Base-by-base conservation (phyloP, 2,329 filamentous ascomycete species). In the Thyridium curvatum region DNA sequence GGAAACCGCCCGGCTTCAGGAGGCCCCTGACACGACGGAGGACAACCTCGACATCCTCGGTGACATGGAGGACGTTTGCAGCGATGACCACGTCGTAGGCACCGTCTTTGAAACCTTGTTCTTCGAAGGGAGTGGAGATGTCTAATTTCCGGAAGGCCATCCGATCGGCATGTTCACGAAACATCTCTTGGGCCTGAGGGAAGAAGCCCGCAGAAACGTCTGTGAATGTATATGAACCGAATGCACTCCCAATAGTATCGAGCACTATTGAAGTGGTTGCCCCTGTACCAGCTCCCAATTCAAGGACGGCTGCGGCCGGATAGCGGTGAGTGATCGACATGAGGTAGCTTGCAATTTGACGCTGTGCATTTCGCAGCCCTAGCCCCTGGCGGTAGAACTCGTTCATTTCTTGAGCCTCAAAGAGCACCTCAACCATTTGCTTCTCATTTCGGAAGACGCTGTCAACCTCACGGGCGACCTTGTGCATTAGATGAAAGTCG, bases 61-160 rank as follows among this genome's bases (percentile, higher is more conserved):
- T 54, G 33, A 53, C 53, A 39, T 56, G 55, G 12, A 59, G 46
- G 12, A 58, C 56, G 34, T 56, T 54, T 39, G 53, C 53, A n/a
- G 54, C 53, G 14, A 59, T 46, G 8, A 59, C 50, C 4, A 57
- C 46, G 40, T 58, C 55, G 40, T 58, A 58, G 8, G 49, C 46
- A 2, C 46, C 48, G 18, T 50, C 47, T n/a, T 51, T 52, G 32
- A 56, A 49, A 12, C 55, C 54, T 30, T 56, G 53, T 31, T 44
- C 33, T 7, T 41, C 49, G 18, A 50, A 51, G 21, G 50, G 46
- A 33, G 44, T 46, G 35, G 54, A 50, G 9, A 52, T 49, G 36
- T 61, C 52, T 15, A 37, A 30, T 12, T 13, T 12, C 3, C 26
- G 16, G 17, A 37, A 37, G 4, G 8, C 17, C 30, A 37, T 37